A percentile compares a stretch with the other conserved stretches of the same genome.
phyloP scores from a whole-genome alignment of 1,284 basidiomycete genomes.

The Ceratobasidium sp. region DNA sequence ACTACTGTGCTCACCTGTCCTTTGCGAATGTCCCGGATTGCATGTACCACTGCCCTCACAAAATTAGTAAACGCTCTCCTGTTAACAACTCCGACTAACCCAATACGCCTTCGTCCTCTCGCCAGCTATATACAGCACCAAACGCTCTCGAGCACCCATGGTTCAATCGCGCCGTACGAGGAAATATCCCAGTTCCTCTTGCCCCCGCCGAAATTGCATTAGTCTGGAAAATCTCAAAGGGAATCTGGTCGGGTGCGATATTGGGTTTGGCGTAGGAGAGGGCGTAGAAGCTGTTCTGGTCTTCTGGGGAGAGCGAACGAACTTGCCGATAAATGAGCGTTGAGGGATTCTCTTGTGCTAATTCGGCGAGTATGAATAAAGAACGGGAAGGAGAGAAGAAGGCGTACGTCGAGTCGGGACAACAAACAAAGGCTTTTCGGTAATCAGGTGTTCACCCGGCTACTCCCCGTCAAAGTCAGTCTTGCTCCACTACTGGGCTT shows the following conservation, averaged over 20 bases:
- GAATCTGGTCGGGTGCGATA: conserved; percentile 30
- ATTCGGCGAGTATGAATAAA: neutral
- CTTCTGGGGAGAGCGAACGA: conserved; percentile 1
- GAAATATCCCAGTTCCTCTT: conserved; percentile 62
- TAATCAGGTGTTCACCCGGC: conserved; percentile 64
- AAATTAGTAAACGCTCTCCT: conserved; percentile 47
- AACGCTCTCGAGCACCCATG: conserved; percentile 69
- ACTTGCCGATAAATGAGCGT: conserved; percentile 17
- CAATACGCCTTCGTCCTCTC: conserved; percentile 38
- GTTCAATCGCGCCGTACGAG: conserved; percentile 65
- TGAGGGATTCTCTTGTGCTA: neutral
- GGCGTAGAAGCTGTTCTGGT: conserved; percentile 25
- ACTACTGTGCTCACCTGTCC: conserved; percentile 55
- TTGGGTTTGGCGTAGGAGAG: conserved; percentile 29
- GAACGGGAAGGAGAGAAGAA: neutral
- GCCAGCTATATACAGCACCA: conserved; percentile 65
- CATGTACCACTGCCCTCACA: conserved; percentile 59
- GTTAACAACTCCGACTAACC: conserved; percentile 12
- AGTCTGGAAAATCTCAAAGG: conserved; percentile 64
- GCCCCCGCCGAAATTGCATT: conserved; percentile 63
- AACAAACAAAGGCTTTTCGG: conserved; percentile 61
- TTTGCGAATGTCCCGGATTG: conserved; percentile 58
- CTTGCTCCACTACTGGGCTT: neutral
- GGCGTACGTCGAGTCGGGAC: conserved; percentile 58
- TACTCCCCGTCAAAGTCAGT: conserved; percentile 43